Evolutionary conservation across 148 eudicot genomes (phyloP).

Genomic region (Rhododendron ovatum): DNA sequence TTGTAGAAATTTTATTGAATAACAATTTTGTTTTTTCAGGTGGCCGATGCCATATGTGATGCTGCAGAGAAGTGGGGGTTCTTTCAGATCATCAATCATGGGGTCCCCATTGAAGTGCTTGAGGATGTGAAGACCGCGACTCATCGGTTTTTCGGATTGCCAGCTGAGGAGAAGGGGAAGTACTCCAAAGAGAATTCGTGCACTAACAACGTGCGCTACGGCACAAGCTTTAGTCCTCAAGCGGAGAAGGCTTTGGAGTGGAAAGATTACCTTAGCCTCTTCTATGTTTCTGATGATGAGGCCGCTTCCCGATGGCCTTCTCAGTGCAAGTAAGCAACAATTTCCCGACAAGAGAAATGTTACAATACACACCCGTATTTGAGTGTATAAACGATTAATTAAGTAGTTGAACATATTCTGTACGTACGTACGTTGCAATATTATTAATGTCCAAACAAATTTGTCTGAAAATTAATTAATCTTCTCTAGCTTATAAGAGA

Average conservation of each 20-base stretch:
- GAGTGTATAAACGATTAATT: neutral
- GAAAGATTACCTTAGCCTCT: slow-evolving; percentile 28
- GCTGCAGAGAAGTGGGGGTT: slow-evolving; percentile 25
- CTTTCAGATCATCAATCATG: slow-evolving; percentile 36
- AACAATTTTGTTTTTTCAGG: neutral
- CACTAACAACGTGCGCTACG: slow-evolving; percentile 16
- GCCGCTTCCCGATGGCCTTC: slow-evolving; percentile 22
- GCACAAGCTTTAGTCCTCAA: slow-evolving; percentile 26
- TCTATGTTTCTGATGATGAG: slow-evolving; percentile 14
- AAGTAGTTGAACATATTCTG: no score
- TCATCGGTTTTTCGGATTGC: slow-evolving; percentile 30
- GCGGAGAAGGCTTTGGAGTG: slow-evolving; percentile 31
- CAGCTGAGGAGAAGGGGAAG: slow-evolving; percentile 31
- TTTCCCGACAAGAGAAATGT: neutral
- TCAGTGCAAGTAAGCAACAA: slow-evolving; percentile 16
- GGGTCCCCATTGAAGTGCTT: slow-evolving; percentile 27
- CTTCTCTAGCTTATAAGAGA: neutral
- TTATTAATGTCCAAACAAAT: no score
- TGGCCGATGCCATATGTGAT: slow-evolving; percentile 27
- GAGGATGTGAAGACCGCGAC: slow-evolving; percentile 28
- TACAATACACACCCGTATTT: neutral
- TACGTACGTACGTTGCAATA: no score
- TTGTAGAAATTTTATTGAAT: neutral
- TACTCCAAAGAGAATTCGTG: slow-evolving; percentile 5
- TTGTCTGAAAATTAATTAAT: no score